Evolutionary conservation across 2,329 filamentous ascomycete species (phyloP), one percentile per base, ranked within the genome.

Genomic region (Mollisiaceae sp.): DNA sequence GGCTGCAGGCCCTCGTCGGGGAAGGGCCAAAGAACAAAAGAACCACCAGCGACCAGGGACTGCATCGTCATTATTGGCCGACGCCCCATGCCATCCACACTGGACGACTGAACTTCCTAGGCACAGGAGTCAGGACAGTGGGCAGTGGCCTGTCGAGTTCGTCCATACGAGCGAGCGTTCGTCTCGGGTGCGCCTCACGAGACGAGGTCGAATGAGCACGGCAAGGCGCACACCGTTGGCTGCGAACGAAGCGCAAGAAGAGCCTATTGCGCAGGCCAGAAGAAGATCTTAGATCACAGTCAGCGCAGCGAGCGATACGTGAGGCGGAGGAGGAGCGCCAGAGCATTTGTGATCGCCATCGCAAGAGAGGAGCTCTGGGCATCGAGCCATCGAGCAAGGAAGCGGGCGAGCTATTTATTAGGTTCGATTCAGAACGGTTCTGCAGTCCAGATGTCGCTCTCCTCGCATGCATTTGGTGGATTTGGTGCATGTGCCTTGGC

Each of bases 11-110:
- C 56, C 24, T 64, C 45, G 57, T 64, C 45, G 57, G 39, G 38
- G 65, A 57, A 45, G 32, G 36, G 45, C 58, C 20, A 57, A 36
- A 57, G 47, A 65, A 63, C 32, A 59, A 59, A 64, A 59, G 60
- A 63, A 59, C 39, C 27, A 15, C 36, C 52, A 32, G 27, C 27
- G 27, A 32, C 27, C 27, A 32, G 27, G 27, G 27, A 32, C 27
- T 32, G 3, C 27, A 32, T 32, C 27, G 27, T 32, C 27, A 32
- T 32, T 32, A 32, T 32, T 32, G 27, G 27, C 27, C 27, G 27
- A 32, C 6, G 27, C 6, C 27, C 27, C 27, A 32, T 32, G 27
- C 27, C 27, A 32, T 32, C 27, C 27, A 32, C 27, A 32, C 27
- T 32, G 27, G 27, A 32, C 27, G 27, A 32, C 3, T 32, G 27